Percentiles rank a stretch among this genome's conserved stretches.
Evolutionary conservation across 1,284 basidiomycete species (phyloP).

Genomic region (Trichosporon inkin): DNA sequence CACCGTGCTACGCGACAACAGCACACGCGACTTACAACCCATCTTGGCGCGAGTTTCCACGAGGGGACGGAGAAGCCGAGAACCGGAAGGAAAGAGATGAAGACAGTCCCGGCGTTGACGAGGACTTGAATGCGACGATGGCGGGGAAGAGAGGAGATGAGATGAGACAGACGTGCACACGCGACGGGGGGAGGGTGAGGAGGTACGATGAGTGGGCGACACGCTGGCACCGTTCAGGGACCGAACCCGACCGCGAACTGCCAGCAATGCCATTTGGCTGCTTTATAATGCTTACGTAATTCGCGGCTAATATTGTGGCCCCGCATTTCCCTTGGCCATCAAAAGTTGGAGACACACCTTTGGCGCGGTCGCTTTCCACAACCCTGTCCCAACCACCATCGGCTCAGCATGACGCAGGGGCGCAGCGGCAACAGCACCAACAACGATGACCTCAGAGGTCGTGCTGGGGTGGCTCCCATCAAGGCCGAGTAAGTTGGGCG

Average conservation of each 20-base stretch:
- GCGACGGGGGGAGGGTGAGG: not conserved
- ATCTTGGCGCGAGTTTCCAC: conserved; percentile 32
- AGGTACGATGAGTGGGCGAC: conserved; percentile 8
- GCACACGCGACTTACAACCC: conserved; percentile 35
- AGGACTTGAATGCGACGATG: conserved; percentile 7
- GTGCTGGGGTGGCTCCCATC: conserved; percentile 63
- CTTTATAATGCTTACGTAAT: not conserved
- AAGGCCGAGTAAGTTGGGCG: conserved; percentile 63
- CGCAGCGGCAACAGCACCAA: not conserved
- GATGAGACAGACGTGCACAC: not conserved
- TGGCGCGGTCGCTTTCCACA: not conserved
- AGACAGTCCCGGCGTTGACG: conserved; percentile 8
- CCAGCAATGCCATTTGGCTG: conserved; percentile 6
- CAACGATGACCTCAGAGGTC: conserved; percentile 12
- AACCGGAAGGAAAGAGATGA: conserved; percentile 14
- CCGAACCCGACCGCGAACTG: not conserved
- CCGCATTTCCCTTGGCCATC: conserved; percentile 1
- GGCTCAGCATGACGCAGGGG: not conserved
- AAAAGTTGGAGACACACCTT: conserved; percentile 13
- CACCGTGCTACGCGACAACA: not conserved
- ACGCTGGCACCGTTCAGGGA: conserved; percentile 11
- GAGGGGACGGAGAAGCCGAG: conserved; percentile 19
- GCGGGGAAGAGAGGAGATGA: conserved; percentile 7
- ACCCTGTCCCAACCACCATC: not conserved
- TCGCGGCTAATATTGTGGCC: conserved; percentile 1